A percentile compares a stretch with the other conserved stretches of the same genome.
These are phyloP conservation scores for Saturnispora kantuleensis DNA, from an alignment of 805 yeast genomes.

Conservation along the genomic window DNA sequence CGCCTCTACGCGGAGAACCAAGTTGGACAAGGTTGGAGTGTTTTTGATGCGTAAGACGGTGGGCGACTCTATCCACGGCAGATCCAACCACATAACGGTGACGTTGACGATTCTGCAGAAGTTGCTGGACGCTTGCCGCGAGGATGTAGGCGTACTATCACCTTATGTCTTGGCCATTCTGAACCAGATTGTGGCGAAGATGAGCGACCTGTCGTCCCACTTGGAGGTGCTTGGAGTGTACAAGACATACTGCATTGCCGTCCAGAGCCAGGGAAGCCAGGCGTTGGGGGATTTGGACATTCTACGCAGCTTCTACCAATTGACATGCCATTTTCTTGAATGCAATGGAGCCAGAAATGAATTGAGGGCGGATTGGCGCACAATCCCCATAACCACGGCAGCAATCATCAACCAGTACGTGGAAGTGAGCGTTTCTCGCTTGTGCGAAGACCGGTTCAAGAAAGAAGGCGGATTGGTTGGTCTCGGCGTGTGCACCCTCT, in stretches of 20 bases:
- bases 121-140: slow-evolving; percentile 66
- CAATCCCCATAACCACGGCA: slow-evolving; percentile 32
- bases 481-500: slow-evolving; percentile 20
- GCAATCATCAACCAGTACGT: slow-evolving; percentile 27
- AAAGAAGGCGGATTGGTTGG: slow-evolving; percentile 14
- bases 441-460: no score
- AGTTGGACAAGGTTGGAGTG: slow-evolving; percentile 75
- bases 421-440: slow-evolving; percentile 13
- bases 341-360: slow-evolving; percentile 17
- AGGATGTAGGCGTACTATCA: slow-evolving; percentile 78
- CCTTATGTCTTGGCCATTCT: slow-evolving; percentile 55
- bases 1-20: slow-evolving; percentile 81
- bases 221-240: slow-evolving; percentile 33
- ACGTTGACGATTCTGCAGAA: slow-evolving; percentile 62
- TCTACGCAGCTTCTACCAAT: slow-evolving; percentile 29
- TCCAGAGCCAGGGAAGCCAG: slow-evolving; percentile 20
- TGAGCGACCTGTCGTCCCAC: slow-evolving; percentile 53
- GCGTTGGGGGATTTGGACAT: slow-evolving; percentile 35
- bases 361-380: slow-evolving; percentile 34
- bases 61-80: slow-evolving; percentile 48
- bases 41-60: slow-evolving; percentile 55
- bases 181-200: slow-evolving; percentile 32
- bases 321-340: slow-evolving; percentile 19
- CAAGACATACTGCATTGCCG: slow-evolving; percentile 21
- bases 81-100: slow-evolving; percentile 76